Percentiles rank a stretch among this genome's conserved stretches.
phyloP scores from a whole-genome alignment of 176 grass and related monocot species.

The Tillandsia fasciculata region DNA sequence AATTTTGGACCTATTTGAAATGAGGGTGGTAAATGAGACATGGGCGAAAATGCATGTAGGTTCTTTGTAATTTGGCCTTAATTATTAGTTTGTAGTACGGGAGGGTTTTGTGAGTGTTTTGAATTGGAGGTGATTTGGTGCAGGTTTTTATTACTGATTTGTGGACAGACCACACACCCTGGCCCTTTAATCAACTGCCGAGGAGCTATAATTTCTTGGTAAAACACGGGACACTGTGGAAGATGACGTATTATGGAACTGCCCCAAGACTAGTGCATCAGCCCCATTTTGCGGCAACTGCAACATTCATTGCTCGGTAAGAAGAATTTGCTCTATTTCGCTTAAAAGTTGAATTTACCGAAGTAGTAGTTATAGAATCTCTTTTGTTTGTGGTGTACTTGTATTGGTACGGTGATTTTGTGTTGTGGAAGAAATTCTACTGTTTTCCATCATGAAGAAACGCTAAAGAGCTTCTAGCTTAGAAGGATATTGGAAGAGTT shows the following conservation, averaged over 20 bases:
- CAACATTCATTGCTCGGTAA: constrained; percentile 92
- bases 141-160: constrained; percentile 91
- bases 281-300: constrained; percentile 94
- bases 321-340: constrained; percentile 1
- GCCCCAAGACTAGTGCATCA: constrained; percentile 84
- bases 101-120: background rate
- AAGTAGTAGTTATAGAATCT: constrained; percentile 15
- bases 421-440: too few relatives aligned
- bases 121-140: constrained; percentile 9
- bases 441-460: too few relatives aligned
- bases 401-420: too few relatives aligned
- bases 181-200: constrained; percentile 97
- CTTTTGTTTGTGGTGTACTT: background rate
- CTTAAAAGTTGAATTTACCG: constrained; percentile 4
- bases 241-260: constrained; percentile 92
- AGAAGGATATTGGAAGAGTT: too few relatives aligned
- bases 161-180: constrained; percentile 92
- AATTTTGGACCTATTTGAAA: too few relatives aligned
- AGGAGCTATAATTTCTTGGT: constrained; percentile 98
- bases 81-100: background rate
- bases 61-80: constrained; percentile 9
- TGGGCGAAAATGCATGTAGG: too few relatives aligned
- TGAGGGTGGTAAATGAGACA: too few relatives aligned
- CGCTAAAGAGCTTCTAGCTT: too few relatives aligned
- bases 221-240: constrained; percentile 91